Percentiles rank a stretch among this genome's conserved stretches.
phyloP scores from a whole-genome alignment of 2,329 filamentous ascomycete genomes.

The Davidsoniella australis region DNA sequence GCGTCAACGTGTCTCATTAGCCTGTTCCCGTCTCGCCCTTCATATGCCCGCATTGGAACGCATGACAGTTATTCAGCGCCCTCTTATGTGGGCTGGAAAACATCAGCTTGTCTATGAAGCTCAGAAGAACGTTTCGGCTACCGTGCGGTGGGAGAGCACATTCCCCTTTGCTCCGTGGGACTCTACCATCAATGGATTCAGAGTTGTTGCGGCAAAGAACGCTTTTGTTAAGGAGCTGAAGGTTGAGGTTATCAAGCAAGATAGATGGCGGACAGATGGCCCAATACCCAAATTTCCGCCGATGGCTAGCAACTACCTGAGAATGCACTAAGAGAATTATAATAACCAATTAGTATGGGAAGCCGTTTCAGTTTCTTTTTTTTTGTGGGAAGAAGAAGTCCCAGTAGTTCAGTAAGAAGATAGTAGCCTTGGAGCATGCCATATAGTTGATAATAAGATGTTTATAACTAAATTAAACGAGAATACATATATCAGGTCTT shows the following conservation, averaged over 20 bases:
- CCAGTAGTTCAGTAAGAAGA: too few species aligned
- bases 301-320: too few species aligned
- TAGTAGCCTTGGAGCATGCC: too few species aligned
- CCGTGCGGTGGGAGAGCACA: slow-evolving; percentile 13
- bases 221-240: neutral
- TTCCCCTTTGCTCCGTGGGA: slow-evolving; percentile 15
- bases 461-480: too few species aligned
- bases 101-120: slow-evolving; percentile 14
- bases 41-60: slow-evolving; percentile 15
- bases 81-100: slow-evolving; percentile 16
- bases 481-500: too few species aligned
- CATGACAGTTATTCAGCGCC: slow-evolving; percentile 14
- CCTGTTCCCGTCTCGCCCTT: slow-evolving; percentile 14
- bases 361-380: too few species aligned
- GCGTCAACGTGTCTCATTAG: slow-evolving; percentile 15
- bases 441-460: too few species aligned
- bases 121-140: neutral
- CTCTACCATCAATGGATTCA: slow-evolving; percentile 15
- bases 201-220: slow-evolving; percentile 13
- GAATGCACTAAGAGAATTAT: too few species aligned
- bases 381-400: too few species aligned
- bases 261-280: slow-evolving; percentile 1
- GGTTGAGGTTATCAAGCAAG: neutral
- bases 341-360: too few species aligned
- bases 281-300: slow-evolving; percentile 2